Conservation (phyloP, 2,329 filamentous ascomycete genomes). For the Colletotrichum salicis region DNA sequence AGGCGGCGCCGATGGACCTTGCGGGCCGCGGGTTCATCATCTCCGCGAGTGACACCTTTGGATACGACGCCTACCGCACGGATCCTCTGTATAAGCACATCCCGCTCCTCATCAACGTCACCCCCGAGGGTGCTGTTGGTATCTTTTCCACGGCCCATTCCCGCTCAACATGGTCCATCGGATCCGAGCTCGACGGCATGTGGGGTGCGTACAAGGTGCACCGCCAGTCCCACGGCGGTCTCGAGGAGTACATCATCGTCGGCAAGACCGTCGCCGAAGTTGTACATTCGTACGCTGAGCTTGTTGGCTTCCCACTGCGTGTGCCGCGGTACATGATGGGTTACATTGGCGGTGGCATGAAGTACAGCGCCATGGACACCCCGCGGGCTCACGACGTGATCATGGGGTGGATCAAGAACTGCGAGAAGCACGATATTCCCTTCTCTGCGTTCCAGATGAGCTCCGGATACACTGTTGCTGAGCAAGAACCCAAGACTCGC, state of each 20-base stretch:
- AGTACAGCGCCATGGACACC: constrained; percentile 61
- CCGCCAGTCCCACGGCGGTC: constrained; percentile 75
- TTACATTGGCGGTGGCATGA: constrained; percentile 74
- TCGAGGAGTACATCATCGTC: constrained; percentile 77
- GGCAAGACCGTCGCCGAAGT: constrained; percentile 74
- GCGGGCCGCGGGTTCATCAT: constrained; percentile 73
- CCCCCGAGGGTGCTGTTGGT: constrained; percentile 70
- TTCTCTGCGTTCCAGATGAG: constrained; percentile 79
- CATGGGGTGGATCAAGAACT: constrained; percentile 68
- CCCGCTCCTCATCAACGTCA: constrained; percentile 76
- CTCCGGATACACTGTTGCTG: constrained; percentile 76
- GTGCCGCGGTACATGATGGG: constrained; percentile 79
- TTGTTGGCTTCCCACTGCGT: constrained; percentile 75
- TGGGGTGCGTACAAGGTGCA: constrained; percentile 82
- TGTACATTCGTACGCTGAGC: constrained; percentile 71
- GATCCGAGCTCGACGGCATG: constrained; percentile 79
- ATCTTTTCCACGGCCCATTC: constrained; percentile 75
- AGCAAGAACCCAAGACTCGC: constrained; percentile 73
- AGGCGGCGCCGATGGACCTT: constrained; percentile 78
- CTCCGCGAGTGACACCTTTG: constrained; percentile 77
- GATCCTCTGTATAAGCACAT: constrained; percentile 83
- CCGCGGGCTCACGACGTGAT: constrained; percentile 67
- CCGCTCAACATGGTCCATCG: constrained; percentile 72
- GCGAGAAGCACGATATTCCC: constrained; percentile 73
- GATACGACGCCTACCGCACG: constrained; percentile 76